Evolutionary conservation across 2,329 filamentous ascomycete species (phyloP), one percentile per base, ranked within the genome.

Genomic region (Hysterium pulicare): DNA sequence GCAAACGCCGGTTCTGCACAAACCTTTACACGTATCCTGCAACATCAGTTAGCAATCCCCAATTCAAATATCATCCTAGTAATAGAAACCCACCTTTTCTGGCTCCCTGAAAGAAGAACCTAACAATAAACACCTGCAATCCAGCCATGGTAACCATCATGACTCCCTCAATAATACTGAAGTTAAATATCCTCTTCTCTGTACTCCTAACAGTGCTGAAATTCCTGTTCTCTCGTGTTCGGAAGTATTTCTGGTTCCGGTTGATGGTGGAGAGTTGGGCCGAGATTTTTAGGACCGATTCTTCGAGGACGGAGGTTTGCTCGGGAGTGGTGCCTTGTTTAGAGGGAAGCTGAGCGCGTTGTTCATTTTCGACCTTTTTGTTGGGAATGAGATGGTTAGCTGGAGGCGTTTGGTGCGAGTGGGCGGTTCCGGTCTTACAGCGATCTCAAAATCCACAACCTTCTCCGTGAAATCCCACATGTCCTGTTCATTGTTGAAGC

Each of bases 381-480:
- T 4, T 34, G 15, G 5, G 5, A n/a, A n/a, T n/a, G n/a, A n/a
- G 20, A 41, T 28, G 36, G 28, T 9, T 22, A 8, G 10, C 15
- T 36, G 33, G 36, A 32, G 21, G 11, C 30, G 39, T 24, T 32
- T 17, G 3, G 22, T 24, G 6, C 21, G 8, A 15, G 39, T 26
- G 21, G n/a, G n/a, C n/a, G n/a, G n/a, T n/a, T n/a, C n/a, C n/a
- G n/a, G 20, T 71, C 85, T 49, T 74, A 93, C 91, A 49, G 90
- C 81, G 64, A 98, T 95, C 73, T 98, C 93, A 62, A 98, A 96
- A 69, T 98, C 93, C 51, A 98, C 90, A 66, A 89, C 83, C 74
- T 98, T 98, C 72, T 98, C 93, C 40, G 90, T 85, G 66, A 95
- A 96, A 0, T 91, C 97, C 63, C 87, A 95, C 87, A 98, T 95